These are phyloP conservation scores for Rhodotorula sp. DNA, from an alignment of 1,284 basidiomycete species.

Conservation along the genomic window DNA sequence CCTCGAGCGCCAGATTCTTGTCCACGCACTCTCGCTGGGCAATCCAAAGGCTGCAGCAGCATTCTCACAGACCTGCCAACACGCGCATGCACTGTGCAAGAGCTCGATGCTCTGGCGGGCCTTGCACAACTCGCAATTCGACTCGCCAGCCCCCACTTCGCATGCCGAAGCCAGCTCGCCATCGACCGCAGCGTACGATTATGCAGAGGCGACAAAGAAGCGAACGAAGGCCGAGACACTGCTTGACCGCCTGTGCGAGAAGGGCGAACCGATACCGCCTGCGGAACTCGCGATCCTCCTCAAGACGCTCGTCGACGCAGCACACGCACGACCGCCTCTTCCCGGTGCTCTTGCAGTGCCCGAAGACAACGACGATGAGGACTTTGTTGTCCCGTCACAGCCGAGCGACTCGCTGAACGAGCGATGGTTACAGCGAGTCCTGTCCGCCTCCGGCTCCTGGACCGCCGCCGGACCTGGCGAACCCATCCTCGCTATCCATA, in stretches of 20 bases:
- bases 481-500: conserved; percentile 4
- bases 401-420: conserved; percentile 13
- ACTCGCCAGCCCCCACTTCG: neutral
- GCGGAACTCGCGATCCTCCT: neutral
- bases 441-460: neutral
- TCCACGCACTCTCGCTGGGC: conserved; percentile 7
- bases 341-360: neutral
- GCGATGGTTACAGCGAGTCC: conserved; percentile 1
- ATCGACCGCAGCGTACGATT: neutral
- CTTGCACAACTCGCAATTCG: conserved; percentile 1
- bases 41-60: conserved; percentile 8
- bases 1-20: conserved; percentile 8
- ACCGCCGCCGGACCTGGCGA: neutral
- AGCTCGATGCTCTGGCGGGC: conserved; percentile 11
- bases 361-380: neutral
- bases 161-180: neutral
- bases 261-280: neutral
- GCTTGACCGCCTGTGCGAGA: neutral
- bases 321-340: neutral
- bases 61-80: conserved; percentile 1
- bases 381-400: too few relatives aligned
- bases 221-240: neutral
- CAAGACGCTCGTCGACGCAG: conserved; percentile 15
- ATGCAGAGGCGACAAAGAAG: neutral
- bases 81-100: neutral